Conservation (phyloP, 352 stramenopile species). For the Pythium rhizo-oryzae region DNA sequence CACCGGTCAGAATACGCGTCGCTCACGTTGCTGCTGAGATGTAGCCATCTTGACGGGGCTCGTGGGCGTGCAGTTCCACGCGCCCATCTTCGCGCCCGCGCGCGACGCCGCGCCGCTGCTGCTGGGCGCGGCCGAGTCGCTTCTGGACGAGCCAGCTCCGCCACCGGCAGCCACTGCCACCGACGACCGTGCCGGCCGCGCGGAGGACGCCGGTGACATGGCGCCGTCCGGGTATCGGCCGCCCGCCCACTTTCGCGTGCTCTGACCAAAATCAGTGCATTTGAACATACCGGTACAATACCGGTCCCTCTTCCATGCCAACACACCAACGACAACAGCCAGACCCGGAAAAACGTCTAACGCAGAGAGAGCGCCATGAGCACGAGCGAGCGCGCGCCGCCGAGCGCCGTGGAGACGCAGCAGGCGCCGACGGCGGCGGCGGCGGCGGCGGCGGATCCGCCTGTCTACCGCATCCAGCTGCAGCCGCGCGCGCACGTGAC, state of each 20-base stretch:
- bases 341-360: background rate
- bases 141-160: slow-evolving; percentile 8
- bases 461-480: slow-evolving; percentile 74
- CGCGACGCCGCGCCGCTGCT: slow-evolving; percentile 5
- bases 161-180: too few relatives aligned
- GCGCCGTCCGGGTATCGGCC: slow-evolving; percentile 11
- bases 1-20: background rate
- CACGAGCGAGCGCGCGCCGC: slow-evolving; percentile 21
- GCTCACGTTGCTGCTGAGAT: too few relatives aligned
- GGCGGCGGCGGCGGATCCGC: too few relatives aligned
- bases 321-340: background rate
- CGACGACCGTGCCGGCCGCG: background rate
- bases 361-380: slow-evolving; percentile 43
- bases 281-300: slow-evolving; percentile 21
- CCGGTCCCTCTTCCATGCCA: slow-evolving; percentile 9
- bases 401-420: slow-evolving; percentile 36
- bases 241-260: slow-evolving; percentile 19
- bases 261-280: background rate
- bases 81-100: slow-evolving; percentile 7
- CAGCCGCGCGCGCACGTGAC: slow-evolving; percentile 81
- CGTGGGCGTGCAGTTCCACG: background rate
- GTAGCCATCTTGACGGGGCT: slow-evolving; percentile 22
- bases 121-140: slow-evolving; percentile 14
- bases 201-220: too few relatives aligned
- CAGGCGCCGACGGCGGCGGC: slow-evolving; percentile 12